Percentiles rank a stretch among this genome's conserved stretches.
These are phyloP conservation scores for Eucalyptus sp. DNA, from an alignment of 345 rosid genomes.

Conservation along the genomic window DNA sequence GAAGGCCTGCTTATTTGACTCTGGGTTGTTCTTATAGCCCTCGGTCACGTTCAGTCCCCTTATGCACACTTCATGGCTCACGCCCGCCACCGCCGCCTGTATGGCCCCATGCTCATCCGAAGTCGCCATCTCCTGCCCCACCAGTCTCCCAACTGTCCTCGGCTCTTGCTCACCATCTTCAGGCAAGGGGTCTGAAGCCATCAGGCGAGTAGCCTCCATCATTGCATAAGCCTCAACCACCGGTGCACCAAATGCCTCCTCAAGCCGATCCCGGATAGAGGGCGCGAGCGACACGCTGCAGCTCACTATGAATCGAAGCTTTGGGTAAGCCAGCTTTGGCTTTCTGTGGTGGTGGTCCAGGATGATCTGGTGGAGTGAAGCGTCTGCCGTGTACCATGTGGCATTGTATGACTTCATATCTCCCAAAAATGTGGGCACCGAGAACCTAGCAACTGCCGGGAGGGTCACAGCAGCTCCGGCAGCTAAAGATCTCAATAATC, in stretches of 20 bases:
- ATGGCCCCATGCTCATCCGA: background rate
- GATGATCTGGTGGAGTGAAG: conserved; percentile 79
- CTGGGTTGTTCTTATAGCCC: no score
- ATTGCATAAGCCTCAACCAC: conserved; percentile 88
- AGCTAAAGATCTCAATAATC: conserved; percentile 52
- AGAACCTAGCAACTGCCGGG: conserved; percentile 69
- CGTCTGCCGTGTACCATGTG: conserved; percentile 86
- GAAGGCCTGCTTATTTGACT: no score
- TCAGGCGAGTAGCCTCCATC: conserved; percentile 75
- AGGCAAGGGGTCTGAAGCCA: conserved; percentile 71
- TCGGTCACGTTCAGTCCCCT: no score
- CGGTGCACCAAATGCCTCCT: conserved; percentile 67
- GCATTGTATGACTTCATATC: conserved; percentile 56
- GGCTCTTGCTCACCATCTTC: conserved; percentile 66
- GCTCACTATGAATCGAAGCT: conserved; percentile 72
- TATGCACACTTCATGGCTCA: no score
- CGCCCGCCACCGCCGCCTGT: accelerated
- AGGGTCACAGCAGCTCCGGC: conserved; percentile 73
- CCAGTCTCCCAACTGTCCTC: conserved; percentile 73
- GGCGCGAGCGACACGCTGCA: conserved; percentile 60
- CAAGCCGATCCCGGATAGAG: conserved; percentile 48
- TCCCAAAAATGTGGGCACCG: conserved; percentile 63
- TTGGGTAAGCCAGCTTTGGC: conserved; percentile 50
- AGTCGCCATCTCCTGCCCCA: conserved; percentile 69
- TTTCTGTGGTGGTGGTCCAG: conserved; percentile 48